Evolutionary conservation across 179 eudicot species (phyloP), one percentile per base, ranked within the genome.

Genomic region (Silene coronaria): DNA sequence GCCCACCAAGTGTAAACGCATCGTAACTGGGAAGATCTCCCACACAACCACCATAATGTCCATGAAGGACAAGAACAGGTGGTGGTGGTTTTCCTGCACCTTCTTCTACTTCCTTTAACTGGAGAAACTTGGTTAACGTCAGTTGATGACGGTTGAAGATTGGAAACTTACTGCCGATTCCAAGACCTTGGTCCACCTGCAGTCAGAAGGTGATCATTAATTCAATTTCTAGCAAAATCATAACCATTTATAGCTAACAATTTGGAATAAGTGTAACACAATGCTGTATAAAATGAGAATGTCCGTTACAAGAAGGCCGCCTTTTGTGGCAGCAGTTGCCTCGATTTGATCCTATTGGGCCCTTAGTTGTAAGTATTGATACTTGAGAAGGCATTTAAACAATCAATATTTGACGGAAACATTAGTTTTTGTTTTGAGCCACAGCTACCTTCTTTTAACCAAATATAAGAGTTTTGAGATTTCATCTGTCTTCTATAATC

Each of bases 21-120:
- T 92, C 97, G 80, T 95, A 92, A 75, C 96, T 92, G 23, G 99
- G 99, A 72, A 95, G 97, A 77, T 95, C 99, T 46, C 99, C 99
- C 65, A 92, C 89, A 81, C 99, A 95, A 61, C 99, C 99, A 63
- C 99, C 97, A 81, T 95, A 92, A 75, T 90, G 97, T 46, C 97
- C 99, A 80, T 95, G 97, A 68, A 95, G 92, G 60, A 95, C 99
- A 36, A 95, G 89, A 51, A 95, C 90, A 45, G 99, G 97, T 6
- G 99, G 99, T 67, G 96, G 95, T 45, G 95, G 82, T 82, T 95
- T 92, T 55, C 95, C 91, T 70, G 97, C 97, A 76, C 89, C 97
- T 87, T 92, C 99, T 79, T 95, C 99, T 34, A 92, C 97, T 79
- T 88, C 70, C 78, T 84, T 95, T 73, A 95, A 79, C 76, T 86